These are phyloP conservation scores for Thielaviopsis euricoi DNA, from an alignment of 2,329 filamentous ascomycete genomes.

Conservation along the genomic window DNA sequence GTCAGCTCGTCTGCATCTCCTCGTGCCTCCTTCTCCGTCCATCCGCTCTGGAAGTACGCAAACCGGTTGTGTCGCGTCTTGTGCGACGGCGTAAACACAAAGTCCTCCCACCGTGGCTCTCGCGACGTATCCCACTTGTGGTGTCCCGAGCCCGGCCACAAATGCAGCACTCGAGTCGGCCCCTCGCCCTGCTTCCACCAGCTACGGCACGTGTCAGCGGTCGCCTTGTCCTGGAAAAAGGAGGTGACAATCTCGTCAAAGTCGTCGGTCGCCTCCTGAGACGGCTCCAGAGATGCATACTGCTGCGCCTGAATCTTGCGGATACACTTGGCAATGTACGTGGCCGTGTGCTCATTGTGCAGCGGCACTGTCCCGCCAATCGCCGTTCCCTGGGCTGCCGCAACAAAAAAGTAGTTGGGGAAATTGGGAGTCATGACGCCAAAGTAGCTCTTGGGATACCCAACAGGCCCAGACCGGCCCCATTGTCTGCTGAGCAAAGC, in stretches of 20 bases:
- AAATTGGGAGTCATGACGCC: constrained; percentile 28
- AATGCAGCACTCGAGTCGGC: neutral
- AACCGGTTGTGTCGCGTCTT: constrained; percentile 13
- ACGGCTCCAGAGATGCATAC: constrained; percentile 12
- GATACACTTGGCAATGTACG: constrained; percentile 13
- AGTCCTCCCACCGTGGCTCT: constrained; percentile 10
- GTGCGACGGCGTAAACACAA: constrained; percentile 1
- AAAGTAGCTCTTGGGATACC: constrained; percentile 29
- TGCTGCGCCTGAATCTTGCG: constrained; percentile 13
- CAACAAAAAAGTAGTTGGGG: constrained; percentile 25
- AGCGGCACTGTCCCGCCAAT: constrained; percentile 12
- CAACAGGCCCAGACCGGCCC: constrained; percentile 20
- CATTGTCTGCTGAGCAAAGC: constrained; percentile 27
- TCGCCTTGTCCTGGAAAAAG: neutral
- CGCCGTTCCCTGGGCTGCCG: constrained; percentile 11
- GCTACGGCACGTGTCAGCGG: neutral
- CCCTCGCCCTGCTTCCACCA: constrained; percentile 5
- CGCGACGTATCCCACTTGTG: constrained; percentile 1
- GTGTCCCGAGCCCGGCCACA: constrained; percentile 7
- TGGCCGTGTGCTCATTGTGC: constrained; percentile 12
- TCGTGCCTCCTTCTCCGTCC: neutral
- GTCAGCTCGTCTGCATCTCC: neutral
- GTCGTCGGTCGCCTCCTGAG: constrained; percentile 12
- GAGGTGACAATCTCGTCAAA: constrained; percentile 10
- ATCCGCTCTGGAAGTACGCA: constrained; percentile 4